Evolutionary conservation across 208 protist species (phyloP).

Genomic region (Leishmania amazonensis): DNA sequence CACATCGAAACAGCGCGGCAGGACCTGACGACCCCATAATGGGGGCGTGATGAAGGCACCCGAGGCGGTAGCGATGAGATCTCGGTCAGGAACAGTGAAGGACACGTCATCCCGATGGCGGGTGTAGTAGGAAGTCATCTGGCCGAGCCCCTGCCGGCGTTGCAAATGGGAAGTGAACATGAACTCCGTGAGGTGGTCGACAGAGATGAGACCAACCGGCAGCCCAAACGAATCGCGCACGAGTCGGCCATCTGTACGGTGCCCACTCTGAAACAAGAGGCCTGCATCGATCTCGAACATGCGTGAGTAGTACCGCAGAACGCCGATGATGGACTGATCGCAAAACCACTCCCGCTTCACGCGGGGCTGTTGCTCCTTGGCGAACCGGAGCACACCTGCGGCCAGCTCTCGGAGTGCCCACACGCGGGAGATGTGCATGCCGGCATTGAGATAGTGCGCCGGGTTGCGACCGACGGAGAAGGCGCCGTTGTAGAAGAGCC

Average conservation of each 20-base stretch:
- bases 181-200: conserved; percentile 27
- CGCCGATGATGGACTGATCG: conserved; percentile 31
- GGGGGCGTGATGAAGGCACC: not conserved
- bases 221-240: conserved; percentile 12
- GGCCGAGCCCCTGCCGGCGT: not conserved
- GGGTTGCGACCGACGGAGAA: conserved; percentile 11
- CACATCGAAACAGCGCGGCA: not conserved
- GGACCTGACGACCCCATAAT: not conserved
- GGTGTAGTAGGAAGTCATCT: not conserved
- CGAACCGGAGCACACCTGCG: not conserved
- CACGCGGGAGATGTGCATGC: conserved; percentile 28
- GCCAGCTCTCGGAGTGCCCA: conserved; percentile 25
- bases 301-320: conserved; percentile 16
- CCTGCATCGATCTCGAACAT: conserved; percentile 27
- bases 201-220: conserved; percentile 15
- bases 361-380: not conserved
- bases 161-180: conserved; percentile 13
- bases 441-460: conserved; percentile 26
- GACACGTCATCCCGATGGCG: not conserved
- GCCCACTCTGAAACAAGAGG: conserved; percentile 12
- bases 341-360: conserved; percentile 20
- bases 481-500: conserved; percentile 15
- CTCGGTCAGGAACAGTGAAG: not conserved
- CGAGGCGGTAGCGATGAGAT: not conserved
- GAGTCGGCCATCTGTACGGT: not conserved